Evolutionary conservation across 163 green algal genomes (phyloP), one percentile per base, ranked within the genome.

Genomic region (Prototheca cutis): DNA sequence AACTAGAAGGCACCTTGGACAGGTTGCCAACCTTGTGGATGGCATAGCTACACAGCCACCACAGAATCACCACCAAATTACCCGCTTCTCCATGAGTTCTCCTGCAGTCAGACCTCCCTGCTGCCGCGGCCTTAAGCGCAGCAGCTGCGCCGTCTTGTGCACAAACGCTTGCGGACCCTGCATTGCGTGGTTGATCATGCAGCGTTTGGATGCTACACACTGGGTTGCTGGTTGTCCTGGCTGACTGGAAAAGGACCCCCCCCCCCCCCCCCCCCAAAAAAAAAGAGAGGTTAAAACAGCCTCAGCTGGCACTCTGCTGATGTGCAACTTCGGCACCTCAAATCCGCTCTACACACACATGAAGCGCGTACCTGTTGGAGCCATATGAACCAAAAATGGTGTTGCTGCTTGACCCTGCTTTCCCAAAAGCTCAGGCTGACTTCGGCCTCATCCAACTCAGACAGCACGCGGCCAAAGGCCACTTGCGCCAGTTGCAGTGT

Each of bases 371-470:
- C 63, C 49, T 67, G 64, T 0, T 49, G 64, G 21, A 87, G 66
- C 60, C 86, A 63, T 63, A 80, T 72, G 67, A 80, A 83, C 42
- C 58, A 61, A 27, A 67, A 66, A 56, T 87, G 83, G 3, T 48
- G 36, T 27, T 77, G 68, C 4, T 54, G 33, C 25, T 73, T 47
- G 42, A 85, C 61, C 21, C 67, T 63, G 7, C 48, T 36, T 4
- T 55, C 52, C 83, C 83, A 90, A 56, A 87, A 90, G 17, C n/a
- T 27, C 0, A 88, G 64, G 58, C 76, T 72, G 28, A 40, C 51
- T 4, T 85, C 67, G 25, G 80, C 65, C 1, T 58, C 53, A 15
- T 74, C 54, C n/a, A 83, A 24, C 28, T 79, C 73, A 18, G 53
- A 48, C 54, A 81, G 49, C 53, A 83, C 28, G 25, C 75, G 64